Base-by-base conservation (phyloP, 2,329 filamentous ascomycete species). In the Helicocarpus griseus region DNA sequence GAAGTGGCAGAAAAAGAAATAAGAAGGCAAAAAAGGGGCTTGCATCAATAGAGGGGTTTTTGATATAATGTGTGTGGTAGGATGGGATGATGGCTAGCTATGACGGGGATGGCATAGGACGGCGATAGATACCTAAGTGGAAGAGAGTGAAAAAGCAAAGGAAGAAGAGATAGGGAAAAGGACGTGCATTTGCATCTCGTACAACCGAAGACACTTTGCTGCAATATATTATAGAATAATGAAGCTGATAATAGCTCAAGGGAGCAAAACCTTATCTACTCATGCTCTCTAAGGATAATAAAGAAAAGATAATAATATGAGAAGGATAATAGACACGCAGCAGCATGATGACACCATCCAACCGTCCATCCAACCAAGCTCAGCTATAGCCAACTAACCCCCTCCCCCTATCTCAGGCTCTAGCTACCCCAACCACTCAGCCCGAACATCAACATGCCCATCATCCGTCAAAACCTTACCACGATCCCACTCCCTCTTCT, bases 401-500 rank as follows among this genome's bases (percentile, higher is more conserved):
- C n/a, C 19, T 5, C 29, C 31, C 22, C 33, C 2, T 14, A 33
- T 31, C 33, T 17, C 6, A 21, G 8, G 22, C 22, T 14, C 5
- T 5, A 17, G 24, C 5, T 5, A 17, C 13, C 9, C 11, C 43
- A 33, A 69, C 77, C 77, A 81, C 14, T 71, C 65, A 29, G 76
- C 70, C 54, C 71, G 73, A 22, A 78, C 61, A 43, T 73, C 70
- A 41, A 81, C 70, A 58, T 73, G 66, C 2, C 78, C 80, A 60
- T 81, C 73, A 7, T 74, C 73, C 57, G 77, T 73, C 40, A 81
- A 62, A 22, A 78, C 73, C 61, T 85, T 85, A 1, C 83, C 83
- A 44, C 77, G 70, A 71, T 85, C 82, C 82, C 81, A 86, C 61
- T 83, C 83, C 53, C 82, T 74, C 1, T 74, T 69, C 63, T 91